Percentiles rank a stretch among this genome's conserved stretches.
phyloP scores from a whole-genome alignment of 441 rosid species.

The Hura crepitans region DNA sequence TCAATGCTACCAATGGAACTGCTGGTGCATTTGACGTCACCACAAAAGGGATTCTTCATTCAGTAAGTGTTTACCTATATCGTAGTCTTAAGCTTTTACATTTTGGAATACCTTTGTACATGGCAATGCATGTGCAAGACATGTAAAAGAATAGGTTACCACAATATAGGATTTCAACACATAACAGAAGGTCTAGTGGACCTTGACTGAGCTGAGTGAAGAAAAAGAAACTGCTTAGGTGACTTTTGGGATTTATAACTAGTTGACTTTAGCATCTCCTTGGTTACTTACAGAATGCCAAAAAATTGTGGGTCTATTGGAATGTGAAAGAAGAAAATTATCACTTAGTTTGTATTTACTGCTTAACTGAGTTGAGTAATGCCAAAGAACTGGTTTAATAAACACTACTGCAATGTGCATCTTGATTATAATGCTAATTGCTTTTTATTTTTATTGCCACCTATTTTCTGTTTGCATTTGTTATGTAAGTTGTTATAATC shows the following conservation, averaged over 20 bases:
- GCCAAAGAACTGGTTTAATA: background rate
- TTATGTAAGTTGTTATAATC: slow-evolving; percentile 2
- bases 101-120: background rate
- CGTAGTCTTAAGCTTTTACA: background rate
- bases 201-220: background rate
- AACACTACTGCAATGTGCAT: too few relatives aligned
- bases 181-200: background rate
- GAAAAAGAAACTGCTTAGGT: background rate
- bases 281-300: background rate
- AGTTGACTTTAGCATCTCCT: slow-evolving; percentile 1
- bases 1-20: slow-evolving; percentile 74
- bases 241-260: background rate
- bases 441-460: background rate
- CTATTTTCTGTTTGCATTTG: background rate
- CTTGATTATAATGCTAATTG: too few relatives aligned
- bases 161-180: too few relatives aligned
- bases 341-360: background rate
- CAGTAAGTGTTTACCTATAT: slow-evolving; percentile 42
- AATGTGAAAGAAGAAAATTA: background rate
- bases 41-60: slow-evolving; percentile 90
- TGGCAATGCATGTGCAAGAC: background rate
- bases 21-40: slow-evolving; percentile 97
- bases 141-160: background rate
- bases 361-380: background rate
- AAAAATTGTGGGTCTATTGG: background rate